These are phyloP conservation scores for Monosporascus cannonballus DNA, from an alignment of 2,329 filamentous ascomycete species.

Conservation along the genomic window DNA sequence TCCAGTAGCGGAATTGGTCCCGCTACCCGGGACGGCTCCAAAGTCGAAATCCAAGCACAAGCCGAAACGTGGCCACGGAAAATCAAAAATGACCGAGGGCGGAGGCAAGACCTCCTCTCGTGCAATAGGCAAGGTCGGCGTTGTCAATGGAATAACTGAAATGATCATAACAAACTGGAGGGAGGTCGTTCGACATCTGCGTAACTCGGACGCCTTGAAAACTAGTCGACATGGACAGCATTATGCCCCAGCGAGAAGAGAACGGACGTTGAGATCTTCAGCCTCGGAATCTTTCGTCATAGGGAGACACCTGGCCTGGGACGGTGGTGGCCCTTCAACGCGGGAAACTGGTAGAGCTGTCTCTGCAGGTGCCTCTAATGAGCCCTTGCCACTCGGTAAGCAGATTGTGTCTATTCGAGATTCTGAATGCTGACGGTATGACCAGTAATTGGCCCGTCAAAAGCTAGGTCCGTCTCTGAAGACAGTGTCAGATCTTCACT, in stretches of 20 bases:
- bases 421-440: neutral
- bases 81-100: slow-evolving; percentile 14
- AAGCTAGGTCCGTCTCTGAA: neutral
- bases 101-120: slow-evolving; percentile 17
- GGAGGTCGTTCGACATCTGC: slow-evolving; percentile 56
- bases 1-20: slow-evolving; percentile 33
- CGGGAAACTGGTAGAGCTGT: slow-evolving; percentile 15
- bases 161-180: slow-evolving; percentile 63
- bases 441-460: slow-evolving; percentile 9
- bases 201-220: slow-evolving; percentile 34
- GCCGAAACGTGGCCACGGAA: slow-evolving; percentile 4
- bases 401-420: neutral
- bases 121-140: slow-evolving; percentile 48
- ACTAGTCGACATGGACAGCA: slow-evolving; percentile 8
- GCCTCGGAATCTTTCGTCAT: slow-evolving; percentile 35
- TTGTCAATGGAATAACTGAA: slow-evolving; percentile 55
- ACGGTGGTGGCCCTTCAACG: slow-evolving; percentile 12
- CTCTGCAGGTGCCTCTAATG: slow-evolving; percentile 33
- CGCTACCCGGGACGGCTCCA: slow-evolving; percentile 38
- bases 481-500: slow-evolving; percentile 5
- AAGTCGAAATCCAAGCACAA: slow-evolving; percentile 35
- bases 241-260: slow-evolving; percentile 4
- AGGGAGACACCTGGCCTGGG: slow-evolving; percentile 32
- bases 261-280: slow-evolving; percentile 30
- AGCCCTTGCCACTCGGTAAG: slow-evolving; percentile 24